These are phyloP conservation scores for Begonia masoniana DNA, from an alignment of 306 rosid genomes.

Conservation along the genomic window DNA sequence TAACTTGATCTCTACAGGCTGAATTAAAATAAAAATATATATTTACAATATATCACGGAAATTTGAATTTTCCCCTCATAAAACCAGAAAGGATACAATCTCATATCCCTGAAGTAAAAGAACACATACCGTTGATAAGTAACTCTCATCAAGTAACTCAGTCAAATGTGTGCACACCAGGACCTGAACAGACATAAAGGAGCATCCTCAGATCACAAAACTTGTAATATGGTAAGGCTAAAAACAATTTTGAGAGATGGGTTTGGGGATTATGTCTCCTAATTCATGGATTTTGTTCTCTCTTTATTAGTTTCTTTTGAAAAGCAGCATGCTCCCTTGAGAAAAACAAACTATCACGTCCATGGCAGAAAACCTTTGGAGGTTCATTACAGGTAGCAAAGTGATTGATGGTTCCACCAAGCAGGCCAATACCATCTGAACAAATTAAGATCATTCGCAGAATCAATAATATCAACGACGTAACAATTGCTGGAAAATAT, in stretches of 20 bases:
- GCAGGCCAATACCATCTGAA: conserved; percentile 89
- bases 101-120: conserved; percentile 3
- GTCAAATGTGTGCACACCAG: conserved; percentile 88
- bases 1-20: too few relatives aligned
- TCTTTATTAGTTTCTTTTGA: too few relatives aligned
- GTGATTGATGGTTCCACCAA: conserved; percentile 80
- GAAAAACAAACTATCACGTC: not conserved
- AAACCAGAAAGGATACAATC: not conserved
- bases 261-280: too few relatives aligned
- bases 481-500: conserved; percentile 4
- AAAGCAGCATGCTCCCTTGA: not conserved
- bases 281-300: too few relatives aligned
- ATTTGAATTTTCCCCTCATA: conserved; percentile 3
- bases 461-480: conserved; percentile 9
- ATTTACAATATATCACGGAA: too few relatives aligned
- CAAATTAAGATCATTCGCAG: conserved; percentile 11
- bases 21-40: not conserved
- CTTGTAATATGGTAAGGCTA: too few relatives aligned
- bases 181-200: conserved; percentile 34
- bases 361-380: conserved; percentile 54
- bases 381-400: conserved; percentile 50
- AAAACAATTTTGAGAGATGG: too few relatives aligned
- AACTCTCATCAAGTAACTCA: conserved; percentile 67
- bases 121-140: conserved; percentile 41
- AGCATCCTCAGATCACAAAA: too few relatives aligned